These are phyloP conservation scores for Ceratopteris richardii DNA, from an alignment of 75 land plant genomes.

Conservation along the genomic window DNA sequence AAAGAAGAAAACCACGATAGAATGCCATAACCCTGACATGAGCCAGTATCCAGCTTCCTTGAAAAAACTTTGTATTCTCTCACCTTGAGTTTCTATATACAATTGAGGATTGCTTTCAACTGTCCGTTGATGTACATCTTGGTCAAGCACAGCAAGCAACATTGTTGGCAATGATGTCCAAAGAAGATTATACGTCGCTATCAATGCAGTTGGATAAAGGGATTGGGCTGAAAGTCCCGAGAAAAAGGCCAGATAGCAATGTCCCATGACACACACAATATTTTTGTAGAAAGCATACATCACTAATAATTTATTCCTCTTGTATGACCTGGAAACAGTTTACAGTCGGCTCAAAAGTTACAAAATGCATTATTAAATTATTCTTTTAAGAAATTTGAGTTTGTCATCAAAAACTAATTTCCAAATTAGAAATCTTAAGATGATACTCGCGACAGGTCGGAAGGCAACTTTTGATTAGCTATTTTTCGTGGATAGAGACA, in stretches of 20 bases:
- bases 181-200: constrained; percentile 22
- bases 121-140: constrained; percentile 20
- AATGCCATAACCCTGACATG: constrained; percentile 21
- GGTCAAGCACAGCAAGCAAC: constrained; percentile 17
- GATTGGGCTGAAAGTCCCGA: constrained; percentile 30
- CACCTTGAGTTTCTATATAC: constrained; percentile 22
- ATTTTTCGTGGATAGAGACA: too few species aligned
- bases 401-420: too few species aligned
- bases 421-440: too few species aligned
- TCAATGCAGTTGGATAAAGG: constrained; percentile 10
- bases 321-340: constrained; percentile 28
- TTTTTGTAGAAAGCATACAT: constrained; percentile 33
- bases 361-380: too few species aligned
- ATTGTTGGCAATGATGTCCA: constrained; percentile 30
- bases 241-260: constrained; percentile 23
- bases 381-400: too few species aligned
- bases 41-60: constrained; percentile 12
- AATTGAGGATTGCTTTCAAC: constrained; percentile 32
- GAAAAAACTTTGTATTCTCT: constrained; percentile 13
- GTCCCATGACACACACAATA: constrained; percentile 25
- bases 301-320: constrained; percentile 21
- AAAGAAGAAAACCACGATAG: constrained; percentile 23
- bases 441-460: too few species aligned
- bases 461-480: too few species aligned
- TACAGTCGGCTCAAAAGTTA: too few species aligned